Percentiles rank a stretch among this genome's conserved stretches.
phyloP scores from a whole-genome alignment of 208 protist species.

The Vickermania spadyakhi region DNA sequence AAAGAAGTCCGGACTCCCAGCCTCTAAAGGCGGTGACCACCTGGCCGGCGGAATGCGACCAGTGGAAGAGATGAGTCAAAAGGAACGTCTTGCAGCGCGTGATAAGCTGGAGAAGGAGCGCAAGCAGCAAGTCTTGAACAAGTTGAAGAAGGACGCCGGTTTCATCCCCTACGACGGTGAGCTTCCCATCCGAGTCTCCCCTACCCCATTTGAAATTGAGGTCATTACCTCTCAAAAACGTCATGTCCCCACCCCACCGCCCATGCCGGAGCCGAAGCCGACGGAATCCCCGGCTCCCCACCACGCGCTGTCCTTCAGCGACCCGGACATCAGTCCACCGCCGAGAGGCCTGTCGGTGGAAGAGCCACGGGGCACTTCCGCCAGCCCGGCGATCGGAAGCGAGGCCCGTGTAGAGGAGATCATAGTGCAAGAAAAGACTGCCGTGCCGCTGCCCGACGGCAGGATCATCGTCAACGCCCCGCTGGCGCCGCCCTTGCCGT shows the following conservation, averaged over 20 bases:
- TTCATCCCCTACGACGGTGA: slow-evolving; percentile 6
- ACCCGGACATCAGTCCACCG: not conserved
- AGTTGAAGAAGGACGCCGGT: slow-evolving; percentile 4
- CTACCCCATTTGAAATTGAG: not conserved
- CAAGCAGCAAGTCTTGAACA: not conserved
- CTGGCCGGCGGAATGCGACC: not conserved
- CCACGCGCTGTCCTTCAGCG: not conserved
- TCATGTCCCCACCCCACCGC: not conserved
- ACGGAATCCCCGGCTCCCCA: not conserved
- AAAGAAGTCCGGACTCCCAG: not conserved
- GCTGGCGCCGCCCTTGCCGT: not conserved
- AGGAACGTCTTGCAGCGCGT: not conserved
- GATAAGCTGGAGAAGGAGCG: slow-evolving; percentile 6
- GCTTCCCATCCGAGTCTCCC: not conserved
- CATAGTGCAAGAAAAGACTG: slow-evolving; percentile 5
- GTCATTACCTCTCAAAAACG: not conserved
- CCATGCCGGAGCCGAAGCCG: slow-evolving; percentile 1
- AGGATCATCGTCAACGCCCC: not conserved
- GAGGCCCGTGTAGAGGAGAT: slow-evolving; percentile 22
- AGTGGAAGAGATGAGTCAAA: slow-evolving; percentile 2
- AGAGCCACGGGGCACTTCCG: not conserved
- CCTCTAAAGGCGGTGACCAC: not conserved
- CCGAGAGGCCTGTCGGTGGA: not conserved
- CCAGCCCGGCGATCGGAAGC: slow-evolving; percentile 7
- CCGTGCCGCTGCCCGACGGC: not conserved